Percentiles rank a stretch among this genome's conserved stretches.
These are phyloP conservation scores for Penicillium salamii DNA, from an alignment of 495 filamentous ascomycete species.

Conservation along the genomic window DNA sequence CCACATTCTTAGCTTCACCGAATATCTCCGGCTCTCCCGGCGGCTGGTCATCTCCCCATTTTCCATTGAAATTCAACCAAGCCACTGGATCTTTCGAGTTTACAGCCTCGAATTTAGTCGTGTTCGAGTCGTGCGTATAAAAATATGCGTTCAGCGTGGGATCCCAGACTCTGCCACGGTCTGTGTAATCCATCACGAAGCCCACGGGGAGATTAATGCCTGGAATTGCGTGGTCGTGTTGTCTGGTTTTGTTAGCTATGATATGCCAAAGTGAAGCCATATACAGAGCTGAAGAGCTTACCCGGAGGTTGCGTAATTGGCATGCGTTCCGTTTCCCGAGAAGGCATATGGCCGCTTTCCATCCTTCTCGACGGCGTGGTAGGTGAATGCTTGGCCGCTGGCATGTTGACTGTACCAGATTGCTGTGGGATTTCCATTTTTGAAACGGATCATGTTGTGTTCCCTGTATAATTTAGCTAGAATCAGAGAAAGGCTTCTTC, in stretches of 20 bases:
- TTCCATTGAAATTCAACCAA: constrained; percentile 53
- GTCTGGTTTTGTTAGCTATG: constrained; percentile 14
- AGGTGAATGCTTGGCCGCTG: constrained; percentile 62
- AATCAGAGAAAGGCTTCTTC: background rate
- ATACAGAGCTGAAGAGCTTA: constrained; percentile 8
- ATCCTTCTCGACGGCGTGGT: constrained; percentile 51
- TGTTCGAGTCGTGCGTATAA: constrained; percentile 45
- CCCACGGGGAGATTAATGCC: constrained; percentile 60
- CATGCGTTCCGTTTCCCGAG: constrained; percentile 56
- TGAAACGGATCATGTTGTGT: constrained; percentile 67
- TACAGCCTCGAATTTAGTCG: constrained; percentile 41
- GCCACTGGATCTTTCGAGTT: constrained; percentile 37
- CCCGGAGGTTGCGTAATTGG: constrained; percentile 55
- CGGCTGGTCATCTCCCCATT: constrained; percentile 59
- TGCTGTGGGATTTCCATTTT: constrained; percentile 51
- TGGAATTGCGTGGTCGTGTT: constrained; percentile 62
- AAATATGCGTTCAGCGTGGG: constrained; percentile 48
- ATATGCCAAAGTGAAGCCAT: background rate
- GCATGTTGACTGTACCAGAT: constrained; percentile 65
- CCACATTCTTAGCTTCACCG: constrained; percentile 44
- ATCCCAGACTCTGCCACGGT: constrained; percentile 55
- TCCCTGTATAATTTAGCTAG: constrained; percentile 37
- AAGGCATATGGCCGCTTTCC: constrained; percentile 52
- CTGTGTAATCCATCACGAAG: constrained; percentile 59
- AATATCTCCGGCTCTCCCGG: constrained; percentile 50